A percentile compares a stretch with the other conserved stretches of the same genome.
These are phyloP conservation scores for Calycina marina DNA, from an alignment of 2,329 filamentous ascomycete species.

Conservation along the genomic window DNA sequence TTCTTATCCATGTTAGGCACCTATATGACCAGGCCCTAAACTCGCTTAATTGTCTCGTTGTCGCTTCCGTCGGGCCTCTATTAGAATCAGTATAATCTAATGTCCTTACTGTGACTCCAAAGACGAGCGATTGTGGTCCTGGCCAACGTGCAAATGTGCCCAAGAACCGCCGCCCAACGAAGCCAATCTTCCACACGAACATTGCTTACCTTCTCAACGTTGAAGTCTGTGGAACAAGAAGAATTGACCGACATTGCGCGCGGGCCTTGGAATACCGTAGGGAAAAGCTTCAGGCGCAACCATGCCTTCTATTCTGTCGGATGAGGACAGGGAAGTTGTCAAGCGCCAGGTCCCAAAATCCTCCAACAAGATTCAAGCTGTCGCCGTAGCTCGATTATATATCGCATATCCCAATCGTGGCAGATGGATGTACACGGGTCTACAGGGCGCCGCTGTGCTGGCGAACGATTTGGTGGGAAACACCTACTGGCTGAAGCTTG, in stretches of 20 bases:
- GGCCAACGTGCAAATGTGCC: too few relatives aligned
- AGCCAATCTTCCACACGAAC: constrained; percentile 17
- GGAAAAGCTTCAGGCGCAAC: constrained; percentile 6
- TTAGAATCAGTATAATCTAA: too few relatives aligned
- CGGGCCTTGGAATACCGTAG: constrained; percentile 3
- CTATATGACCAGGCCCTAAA: too few relatives aligned
- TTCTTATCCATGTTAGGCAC: too few relatives aligned
- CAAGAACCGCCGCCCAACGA: too few relatives aligned
- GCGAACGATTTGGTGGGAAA: constrained; percentile 89
- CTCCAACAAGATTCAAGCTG: constrained; percentile 93
- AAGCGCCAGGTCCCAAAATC: constrained; percentile 88
- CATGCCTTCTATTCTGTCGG: constrained; percentile 47
- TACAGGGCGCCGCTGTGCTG: constrained; percentile 83
- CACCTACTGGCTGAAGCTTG: constrained; percentile 95
- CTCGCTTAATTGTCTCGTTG: too few relatives aligned
- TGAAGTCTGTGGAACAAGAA: constrained; percentile 9
- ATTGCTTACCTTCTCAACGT: constrained; percentile 11
- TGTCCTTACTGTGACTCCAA: too few relatives aligned
- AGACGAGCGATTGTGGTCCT: too few relatives aligned
- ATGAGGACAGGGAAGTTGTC: constrained; percentile 92
- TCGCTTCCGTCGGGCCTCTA: too few relatives aligned
- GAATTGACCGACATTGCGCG: constrained; percentile 1
- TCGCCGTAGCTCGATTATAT: constrained; percentile 85
- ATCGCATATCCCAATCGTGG: constrained; percentile 75
- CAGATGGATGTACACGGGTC: constrained; percentile 85